Base-by-base conservation (phyloP, 257 asterid genomes). In the Jasminum sambac region DNA sequence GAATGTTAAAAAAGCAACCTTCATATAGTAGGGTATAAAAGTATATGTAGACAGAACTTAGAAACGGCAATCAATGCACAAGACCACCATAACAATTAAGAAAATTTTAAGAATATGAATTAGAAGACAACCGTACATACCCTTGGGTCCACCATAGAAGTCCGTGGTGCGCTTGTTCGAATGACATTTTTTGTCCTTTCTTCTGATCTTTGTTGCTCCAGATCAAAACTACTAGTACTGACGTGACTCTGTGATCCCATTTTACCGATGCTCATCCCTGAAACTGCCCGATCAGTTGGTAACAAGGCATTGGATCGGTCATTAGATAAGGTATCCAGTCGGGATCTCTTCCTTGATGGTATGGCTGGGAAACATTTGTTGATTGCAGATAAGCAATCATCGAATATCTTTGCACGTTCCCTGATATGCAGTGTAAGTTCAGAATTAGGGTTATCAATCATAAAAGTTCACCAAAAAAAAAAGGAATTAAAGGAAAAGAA, bases 121-220 rank as follows among this genome's bases (percentile, higher is more conserved):
- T 0, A 48, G 42, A 44, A 75, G 52, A 41, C 2, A 41, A 8
- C 61, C 16, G 26, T 62, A 80, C 93, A 74, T 72, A 88, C 96
- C 90, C 88, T 84, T 63, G 82, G 75, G 76, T 87, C 98, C 66
- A 77, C 81, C 93, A 88, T 76, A 74, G 97, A 88, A 44, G 97
- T 92, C 79, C 97, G 93, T 72, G 98, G 98, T 84, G 17, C 98
- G 98, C 84, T 90, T 93, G 86, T 75, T 88, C 77, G 93, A 67
- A 83, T 81, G 72, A 81, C 70, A 82, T 67, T 75, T 81, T 90
- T 87, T 37, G 75, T 75, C 84, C 90, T 82, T 66, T 84, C 97
- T 80, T 87, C 96, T 43, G 84, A 67, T 74, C 87, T 93, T 73
- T 85, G 96, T 60, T 73, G 90, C 79, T 92, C 95, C 81, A 79